Conservation (phyloP, 805 yeast species). For the Trichomonascus vanleenenianus region DNA sequence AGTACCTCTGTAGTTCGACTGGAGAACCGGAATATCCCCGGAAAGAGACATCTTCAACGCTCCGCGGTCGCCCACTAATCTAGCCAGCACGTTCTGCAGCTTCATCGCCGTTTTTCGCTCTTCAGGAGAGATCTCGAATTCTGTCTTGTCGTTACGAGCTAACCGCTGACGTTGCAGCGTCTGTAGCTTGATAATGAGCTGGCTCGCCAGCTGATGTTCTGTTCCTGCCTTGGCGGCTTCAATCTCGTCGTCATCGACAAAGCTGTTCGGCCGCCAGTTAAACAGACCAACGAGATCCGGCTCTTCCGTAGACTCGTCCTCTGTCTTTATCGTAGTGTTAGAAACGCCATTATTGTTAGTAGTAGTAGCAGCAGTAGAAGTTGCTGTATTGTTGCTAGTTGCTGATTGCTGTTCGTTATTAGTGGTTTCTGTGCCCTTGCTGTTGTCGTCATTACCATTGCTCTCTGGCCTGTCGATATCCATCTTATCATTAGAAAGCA, state of each 20-base stretch:
- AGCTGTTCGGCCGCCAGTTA: conserved; percentile 44
- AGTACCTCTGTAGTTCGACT: conserved; percentile 67
- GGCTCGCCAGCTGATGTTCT: conserved; percentile 37
- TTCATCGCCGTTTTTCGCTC: conserved; percentile 30
- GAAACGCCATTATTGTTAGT: conserved; percentile 10
- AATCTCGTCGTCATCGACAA: conserved; percentile 46
- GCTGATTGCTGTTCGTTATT: not conserved
- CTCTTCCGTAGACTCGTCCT: conserved; percentile 8
- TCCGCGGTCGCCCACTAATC: conserved; percentile 32
- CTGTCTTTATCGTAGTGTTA: conserved; percentile 2
- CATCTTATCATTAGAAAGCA: conserved; percentile 1
- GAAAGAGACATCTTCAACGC: conserved; percentile 19
- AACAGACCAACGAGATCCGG: conserved; percentile 30
- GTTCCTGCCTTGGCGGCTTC: conserved; percentile 37
- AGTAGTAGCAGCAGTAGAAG: not conserved
- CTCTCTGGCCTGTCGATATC: not conserved
- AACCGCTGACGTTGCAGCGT: conserved; percentile 42
- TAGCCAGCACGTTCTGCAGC: conserved; percentile 33
- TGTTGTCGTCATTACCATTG: conserved; percentile 1
- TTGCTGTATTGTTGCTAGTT: not conserved
- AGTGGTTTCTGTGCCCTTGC: not conserved
- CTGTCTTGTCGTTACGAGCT: conserved; percentile 16
- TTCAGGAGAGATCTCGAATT: conserved; percentile 21
- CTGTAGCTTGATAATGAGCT: conserved; percentile 42
- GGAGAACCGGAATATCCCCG: conserved; percentile 55